These are phyloP conservation scores for Heterobasidion annosum DNA, from an alignment of 1,284 basidiomycete species.

Conservation along the genomic window DNA sequence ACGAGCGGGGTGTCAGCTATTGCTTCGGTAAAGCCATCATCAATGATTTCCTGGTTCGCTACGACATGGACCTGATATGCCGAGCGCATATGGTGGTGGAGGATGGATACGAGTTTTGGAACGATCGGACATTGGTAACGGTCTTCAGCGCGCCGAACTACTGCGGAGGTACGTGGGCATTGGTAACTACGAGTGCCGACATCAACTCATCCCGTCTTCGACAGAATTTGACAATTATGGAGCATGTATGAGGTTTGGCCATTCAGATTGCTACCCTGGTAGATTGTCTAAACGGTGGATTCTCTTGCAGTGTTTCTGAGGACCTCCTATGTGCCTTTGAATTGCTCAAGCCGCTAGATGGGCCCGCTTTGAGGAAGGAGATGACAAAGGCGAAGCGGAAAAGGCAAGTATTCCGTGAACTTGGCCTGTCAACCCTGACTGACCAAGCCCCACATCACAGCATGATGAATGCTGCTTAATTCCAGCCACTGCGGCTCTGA, in stretches of 20 bases:
- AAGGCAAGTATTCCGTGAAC: constrained; percentile 43
- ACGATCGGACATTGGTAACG: constrained; percentile 95
- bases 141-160: constrained; percentile 98
- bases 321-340: constrained; percentile 98
- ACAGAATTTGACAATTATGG: constrained; percentile 97
- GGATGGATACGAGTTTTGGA: constrained; percentile 99
- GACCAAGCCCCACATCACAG: constrained; percentile 3
- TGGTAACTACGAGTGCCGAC: too few species aligned
- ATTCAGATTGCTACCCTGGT: constrained; percentile 4
- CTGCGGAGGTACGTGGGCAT: constrained; percentile 71
- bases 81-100: constrained; percentile 99
- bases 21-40: constrained; percentile 99
- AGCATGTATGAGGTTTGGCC: constrained; percentile 76
- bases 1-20: constrained; percentile 98
- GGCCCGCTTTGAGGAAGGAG: constrained; percentile 92
- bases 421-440: background rate
- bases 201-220: constrained; percentile 5
- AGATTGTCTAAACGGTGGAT: constrained; percentile 8
- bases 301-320: constrained; percentile 75
- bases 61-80: constrained; percentile 99
- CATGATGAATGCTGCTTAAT: constrained; percentile 12
- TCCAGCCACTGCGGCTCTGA: background rate
- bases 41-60: constrained; percentile 87
- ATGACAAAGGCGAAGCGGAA: constrained; percentile 99
- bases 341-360: constrained; percentile 92